Evolutionary conservation across 306 rosid species (phyloP), one percentile per base, ranked within the genome.

Genomic region (Pterocarpus santalinus): DNA sequence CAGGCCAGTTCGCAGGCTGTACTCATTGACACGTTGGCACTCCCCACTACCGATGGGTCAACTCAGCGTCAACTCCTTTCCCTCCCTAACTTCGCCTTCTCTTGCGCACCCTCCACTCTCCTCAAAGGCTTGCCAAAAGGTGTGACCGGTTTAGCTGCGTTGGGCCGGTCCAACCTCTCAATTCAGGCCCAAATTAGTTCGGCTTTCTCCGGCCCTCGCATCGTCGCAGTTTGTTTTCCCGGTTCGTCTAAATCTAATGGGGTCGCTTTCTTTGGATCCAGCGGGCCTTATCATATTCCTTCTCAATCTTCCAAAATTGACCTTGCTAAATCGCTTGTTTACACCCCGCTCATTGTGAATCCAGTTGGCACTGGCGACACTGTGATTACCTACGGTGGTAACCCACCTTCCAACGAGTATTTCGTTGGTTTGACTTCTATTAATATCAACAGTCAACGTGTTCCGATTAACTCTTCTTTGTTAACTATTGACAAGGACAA

Each of bases 381-480:
- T 0, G 14, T 0, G 1, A 41, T 57, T 6, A 17, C 0, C 55
- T 57, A 57, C 55, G 3, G 4, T 1, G 12, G 0, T 0, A 5
- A 1, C 7, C 52, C 68, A 7, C 65, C 65, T 0, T 71, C 77
- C 0, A 16, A 5, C 34, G 4, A 41, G 0, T 5, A 74, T 14
- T 58, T 74, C 78, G 58, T 74, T 16, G 69, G 57, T 41, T 74
- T 74, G 57, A 58, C 78, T 7, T 39, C 69, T 0, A 39, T 58
- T 0, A 11, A 2, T 7, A 1, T 74, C 69, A 74, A 74, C 69
- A 43, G 32, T 0, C 14, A 41, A 0, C 11, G 0, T 8, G 69
- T 74, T 57, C 78, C 78, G 0, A 14, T 74, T 9, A 58, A 74
- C 1, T 8, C 28, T 4, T 10, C 76, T 2, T 38, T 74, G 1